Evolutionary conservation across 2,329 filamentous ascomycete genomes (phyloP).

Genomic region (Grosmannia serpens): DNA sequence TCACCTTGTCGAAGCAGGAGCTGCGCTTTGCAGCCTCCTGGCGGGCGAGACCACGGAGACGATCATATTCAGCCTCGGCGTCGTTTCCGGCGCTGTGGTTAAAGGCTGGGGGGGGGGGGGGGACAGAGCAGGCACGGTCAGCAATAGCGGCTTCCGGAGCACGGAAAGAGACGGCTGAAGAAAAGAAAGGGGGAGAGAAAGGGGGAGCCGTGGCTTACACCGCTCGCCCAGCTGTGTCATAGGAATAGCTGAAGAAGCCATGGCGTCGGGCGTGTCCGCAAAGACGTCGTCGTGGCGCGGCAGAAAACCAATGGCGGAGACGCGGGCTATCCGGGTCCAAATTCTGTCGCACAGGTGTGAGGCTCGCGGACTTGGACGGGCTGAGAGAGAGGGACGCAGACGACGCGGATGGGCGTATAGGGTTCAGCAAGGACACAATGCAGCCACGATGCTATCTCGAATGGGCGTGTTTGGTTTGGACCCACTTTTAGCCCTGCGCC

Average conservation of each 20-base stretch:
- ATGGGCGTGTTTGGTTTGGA: no score
- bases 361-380: no score
- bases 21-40: conserved; percentile 69
- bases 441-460: no score
- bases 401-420: no score
- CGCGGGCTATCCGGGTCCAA: not conserved
- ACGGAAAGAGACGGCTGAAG: no score
- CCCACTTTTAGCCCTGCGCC: no score
- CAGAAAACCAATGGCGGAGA: not conserved
- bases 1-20: conserved; percentile 62
- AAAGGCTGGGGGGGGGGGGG: conserved; percentile 47
- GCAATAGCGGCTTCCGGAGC: no score
- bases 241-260: conserved; percentile 19
- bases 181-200: no score
- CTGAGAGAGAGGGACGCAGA: no score
- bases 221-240: conserved; percentile 32
- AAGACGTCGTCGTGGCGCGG: no score
- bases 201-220: conserved; percentile 21
- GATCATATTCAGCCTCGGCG: conserved; percentile 82
- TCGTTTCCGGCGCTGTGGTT: conserved; percentile 56
- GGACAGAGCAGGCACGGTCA: conserved; percentile 1
- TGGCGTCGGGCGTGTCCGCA: not conserved
- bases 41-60: conserved; percentile 71
- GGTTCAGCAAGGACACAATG: no score
- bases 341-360: not conserved